phyloP scores from a whole-genome alignment of 2,329 filamentous ascomycete species.

The Penicillium sp. region DNA sequence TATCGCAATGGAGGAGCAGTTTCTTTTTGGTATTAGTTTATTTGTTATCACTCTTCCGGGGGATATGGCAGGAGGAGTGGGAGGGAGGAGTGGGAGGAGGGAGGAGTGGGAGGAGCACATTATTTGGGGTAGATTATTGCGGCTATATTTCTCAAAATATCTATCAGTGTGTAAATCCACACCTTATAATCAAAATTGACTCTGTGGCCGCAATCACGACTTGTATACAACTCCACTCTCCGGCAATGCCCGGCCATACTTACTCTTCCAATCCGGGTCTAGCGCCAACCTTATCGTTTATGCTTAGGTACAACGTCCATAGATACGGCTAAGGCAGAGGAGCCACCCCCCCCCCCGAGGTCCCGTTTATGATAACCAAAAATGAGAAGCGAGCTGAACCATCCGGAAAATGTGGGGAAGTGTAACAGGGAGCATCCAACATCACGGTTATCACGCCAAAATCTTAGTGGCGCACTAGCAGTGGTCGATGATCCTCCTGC shows the following conservation, averaged over 20 bases:
- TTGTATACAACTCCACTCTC: neutral
- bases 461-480: neutral
- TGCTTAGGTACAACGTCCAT: neutral
- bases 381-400: no score
- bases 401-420: neutral
- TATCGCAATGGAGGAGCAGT: conserved; percentile 5
- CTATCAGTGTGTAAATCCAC: neutral
- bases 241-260: no score
- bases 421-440: neutral
- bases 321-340: neutral
- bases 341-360: neutral
- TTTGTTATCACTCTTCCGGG: neutral
- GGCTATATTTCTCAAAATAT: neutral
- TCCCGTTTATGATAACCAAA: neutral
- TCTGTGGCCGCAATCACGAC: neutral
- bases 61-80: no score
- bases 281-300: neutral
- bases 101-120: conserved; percentile 3
- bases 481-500: neutral
- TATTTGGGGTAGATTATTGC: neutral
- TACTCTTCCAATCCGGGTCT: neutral
- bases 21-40: neutral
- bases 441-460: no score
- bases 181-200: no score
- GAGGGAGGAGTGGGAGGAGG: conserved; percentile 11